Evolutionary conservation across 208 protist species (phyloP), one percentile per base, ranked within the genome.

Genomic region (Acanthamoeba culbertsoni): DNA sequence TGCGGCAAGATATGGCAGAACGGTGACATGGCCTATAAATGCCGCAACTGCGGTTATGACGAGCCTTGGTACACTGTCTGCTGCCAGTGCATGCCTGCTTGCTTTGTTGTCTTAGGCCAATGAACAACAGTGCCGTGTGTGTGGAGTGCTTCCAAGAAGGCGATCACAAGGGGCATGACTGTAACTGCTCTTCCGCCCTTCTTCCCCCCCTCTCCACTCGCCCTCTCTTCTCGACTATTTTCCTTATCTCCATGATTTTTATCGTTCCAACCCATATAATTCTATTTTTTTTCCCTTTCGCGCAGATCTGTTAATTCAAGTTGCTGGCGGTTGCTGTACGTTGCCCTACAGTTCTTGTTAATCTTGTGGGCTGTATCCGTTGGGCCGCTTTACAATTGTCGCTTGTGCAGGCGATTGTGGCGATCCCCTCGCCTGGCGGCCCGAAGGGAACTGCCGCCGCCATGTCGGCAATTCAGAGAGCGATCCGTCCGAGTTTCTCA

Each of bases 11-110:
- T 86, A 35, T 86, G 73, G 73, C 46, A 86, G 73, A 86, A 55
- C 46, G 73, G 73, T 18, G 73, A 86, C 73, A 46, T 86, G 40
- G 73, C 73, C 73, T 86, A 86, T 43, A 86, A 86, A 43, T 86
- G 73, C 33, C 43, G 46, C 40, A 57, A 86, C 43, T 86, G 73
- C 26, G 73, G 73, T 23, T 86, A 86, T 43, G 73, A 86, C 33
- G 73, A 86, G n/a, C 73, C 73, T 10, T 86, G 73, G 73, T 86
- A 23, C 40, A 23, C 65, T 31, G 43, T 33, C 1, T 35, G 73
- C 3, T 48, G n/a, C 10, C 10, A 7, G 46, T 18, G 33, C 73
- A 4, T 43, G 26, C 10, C 5, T 31, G 3, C 2, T 86, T 53
- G 16, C n/a, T 46, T 86, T 86, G 2, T n/a, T 73, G 5, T 62